Percentiles rank a stretch among this genome's conserved stretches.
These are phyloP conservation scores for Polysphondylium violaceum DNA, from an alignment of 78 protist species.

Conservation along the genomic window DNA sequence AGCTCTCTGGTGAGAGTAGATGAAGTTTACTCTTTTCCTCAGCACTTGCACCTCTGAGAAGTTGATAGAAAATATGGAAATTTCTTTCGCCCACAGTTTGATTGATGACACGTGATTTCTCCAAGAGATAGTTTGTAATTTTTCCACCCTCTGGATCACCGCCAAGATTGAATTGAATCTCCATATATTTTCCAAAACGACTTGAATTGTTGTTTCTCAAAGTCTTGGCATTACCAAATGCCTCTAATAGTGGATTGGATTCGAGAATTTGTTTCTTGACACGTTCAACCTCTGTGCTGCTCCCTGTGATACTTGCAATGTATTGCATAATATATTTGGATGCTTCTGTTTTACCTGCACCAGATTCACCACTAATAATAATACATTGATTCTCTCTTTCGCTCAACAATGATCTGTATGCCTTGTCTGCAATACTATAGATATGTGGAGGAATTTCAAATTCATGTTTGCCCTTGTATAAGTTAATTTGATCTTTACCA, in stretches of 20 bases:
- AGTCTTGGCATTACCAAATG: constrained; percentile 98
- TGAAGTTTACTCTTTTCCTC: constrained; percentile 2
- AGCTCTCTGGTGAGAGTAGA: constrained; percentile 61
- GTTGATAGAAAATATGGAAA: constrained; percentile 94
- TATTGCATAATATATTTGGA: constrained; percentile 82
- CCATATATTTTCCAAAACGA: constrained; percentile 91
- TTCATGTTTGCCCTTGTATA: constrained; percentile 81
- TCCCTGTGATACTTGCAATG: constrained; percentile 80
- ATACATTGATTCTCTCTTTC: constrained; percentile 85
- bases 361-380: constrained; percentile 86
- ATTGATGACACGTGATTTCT: constrained; percentile 92
- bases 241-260: constrained; percentile 90
- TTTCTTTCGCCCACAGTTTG: constrained; percentile 93
- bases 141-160: constrained; percentile 93
- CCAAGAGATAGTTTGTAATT: constrained; percentile 81
- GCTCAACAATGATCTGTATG: constrained; percentile 59
- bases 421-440: constrained; percentile 77
- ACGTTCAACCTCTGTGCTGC: constrained; percentile 87
- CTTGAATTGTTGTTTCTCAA: constrained; percentile 96
- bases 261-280: constrained; percentile 87
- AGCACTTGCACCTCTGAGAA: constrained; percentile 78
- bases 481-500: constrained; percentile 48
- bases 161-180: constrained; percentile 67
- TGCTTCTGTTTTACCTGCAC: constrained; percentile 89
- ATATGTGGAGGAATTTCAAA: constrained; percentile 93